These are phyloP conservation scores for Lavandula angustifolia DNA, from an alignment of 257 asterid genomes.

Conservation along the genomic window DNA sequence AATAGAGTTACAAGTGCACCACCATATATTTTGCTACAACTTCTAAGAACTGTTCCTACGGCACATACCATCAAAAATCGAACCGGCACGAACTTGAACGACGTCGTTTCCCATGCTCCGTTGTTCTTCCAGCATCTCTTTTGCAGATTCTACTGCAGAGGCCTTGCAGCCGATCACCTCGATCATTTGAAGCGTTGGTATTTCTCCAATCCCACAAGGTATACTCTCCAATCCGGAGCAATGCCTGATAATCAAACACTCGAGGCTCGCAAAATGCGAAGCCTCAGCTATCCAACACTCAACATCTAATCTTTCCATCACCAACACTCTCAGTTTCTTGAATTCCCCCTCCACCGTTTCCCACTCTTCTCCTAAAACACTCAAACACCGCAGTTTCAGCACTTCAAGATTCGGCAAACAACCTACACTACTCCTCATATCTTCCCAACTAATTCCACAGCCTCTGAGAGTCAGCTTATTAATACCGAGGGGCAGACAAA, in stretches of 20 bases:
- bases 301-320: conserved; percentile 30
- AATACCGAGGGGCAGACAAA: conserved; percentile 20
- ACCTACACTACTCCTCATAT: conserved; percentile 25
- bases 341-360: conserved; percentile 27
- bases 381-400: conserved; percentile 25
- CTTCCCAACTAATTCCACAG: conserved; percentile 29
- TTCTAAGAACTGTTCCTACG: no score
- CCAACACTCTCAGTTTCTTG: conserved; percentile 26
- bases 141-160: conserved; percentile 22
- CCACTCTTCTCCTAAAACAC: conserved; percentile 30
- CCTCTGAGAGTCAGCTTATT: conserved; percentile 31
- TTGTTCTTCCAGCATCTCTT: conserved; percentile 29
- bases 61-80: no score
- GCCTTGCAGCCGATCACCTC: conserved; percentile 16
- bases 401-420: conserved; percentile 36
- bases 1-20: no score
- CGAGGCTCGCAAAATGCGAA: conserved; percentile 11
- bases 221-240: conserved; percentile 28
- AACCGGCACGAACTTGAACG: conserved; percentile 23
- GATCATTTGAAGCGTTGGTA: conserved; percentile 24
- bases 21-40: neutral
- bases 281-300: conserved; percentile 27
- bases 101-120: conserved; percentile 33
- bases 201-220: conserved; percentile 35
- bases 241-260: conserved; percentile 28